A percentile compares a stretch with the other conserved stretches of the same genome.
These are phyloP conservation scores for Ensete ventricosum DNA, from an alignment of 176 grass and related monocot species.

Conservation along the genomic window DNA sequence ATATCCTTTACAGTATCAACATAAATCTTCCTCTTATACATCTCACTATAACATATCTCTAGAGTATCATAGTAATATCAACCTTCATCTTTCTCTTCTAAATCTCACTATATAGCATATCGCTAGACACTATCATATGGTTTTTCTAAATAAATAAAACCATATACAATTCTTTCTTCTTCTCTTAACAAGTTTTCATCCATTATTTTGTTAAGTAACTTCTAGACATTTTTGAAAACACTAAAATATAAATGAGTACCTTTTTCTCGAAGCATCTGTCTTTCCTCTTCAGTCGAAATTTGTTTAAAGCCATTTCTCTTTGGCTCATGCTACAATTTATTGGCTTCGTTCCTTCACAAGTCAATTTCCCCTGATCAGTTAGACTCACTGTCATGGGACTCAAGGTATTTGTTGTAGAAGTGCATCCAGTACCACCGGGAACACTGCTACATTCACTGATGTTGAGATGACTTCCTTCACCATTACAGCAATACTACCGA, in stretches of 20 bases:
- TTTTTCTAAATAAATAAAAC: too few species aligned
- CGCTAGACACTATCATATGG: too few species aligned
- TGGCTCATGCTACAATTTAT: constrained; percentile 35
- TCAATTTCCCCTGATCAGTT: constrained; percentile 8
- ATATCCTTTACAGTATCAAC: too few species aligned
- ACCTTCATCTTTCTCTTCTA: too few species aligned
- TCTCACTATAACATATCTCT: too few species aligned
- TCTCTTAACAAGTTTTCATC: not conserved
- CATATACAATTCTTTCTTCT: too few species aligned
- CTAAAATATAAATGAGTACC: constrained; percentile 27
- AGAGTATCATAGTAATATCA: too few species aligned
- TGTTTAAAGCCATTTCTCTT: constrained; percentile 80
- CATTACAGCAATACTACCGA: constrained; percentile 24
- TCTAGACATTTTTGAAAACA: not conserved
- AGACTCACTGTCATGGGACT: constrained; percentile 20
- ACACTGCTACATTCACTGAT: constrained; percentile 27
- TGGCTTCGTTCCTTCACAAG: not conserved
- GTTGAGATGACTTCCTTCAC: constrained; percentile 18
- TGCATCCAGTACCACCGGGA: constrained; percentile 16
- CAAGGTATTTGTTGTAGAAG: constrained; percentile 15
- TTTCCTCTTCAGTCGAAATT: constrained; percentile 91
- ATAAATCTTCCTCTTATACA: too few species aligned
- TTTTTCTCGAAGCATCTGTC: constrained; percentile 98
- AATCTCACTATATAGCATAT: too few species aligned
- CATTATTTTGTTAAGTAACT: too few species aligned